Base-by-base conservation (phyloP, 2,329 filamentous ascomycete genomes). In the Ophiocordyceps robertsii region DNA sequence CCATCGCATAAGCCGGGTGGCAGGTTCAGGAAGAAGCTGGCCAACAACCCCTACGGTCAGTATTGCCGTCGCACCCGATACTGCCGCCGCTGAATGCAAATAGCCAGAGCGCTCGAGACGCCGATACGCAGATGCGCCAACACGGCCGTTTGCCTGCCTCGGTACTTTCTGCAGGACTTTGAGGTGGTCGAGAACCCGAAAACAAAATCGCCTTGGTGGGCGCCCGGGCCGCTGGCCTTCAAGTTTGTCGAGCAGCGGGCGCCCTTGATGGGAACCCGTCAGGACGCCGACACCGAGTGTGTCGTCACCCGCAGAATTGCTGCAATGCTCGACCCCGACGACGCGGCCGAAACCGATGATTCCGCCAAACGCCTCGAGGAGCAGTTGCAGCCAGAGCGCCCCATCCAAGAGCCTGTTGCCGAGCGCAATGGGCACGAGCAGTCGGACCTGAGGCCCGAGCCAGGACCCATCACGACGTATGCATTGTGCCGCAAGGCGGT, bases 31-130 rank as follows among this genome's bases (percentile, higher is more conserved):
- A 67, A 65, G 44, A 70, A 74, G 45, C 61, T 87, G 2, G 64
- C 63, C 29, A 67, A 67, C 32, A 88, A 84, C 49, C 67, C 79
- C 3, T 86, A 75, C 50, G 82, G 80, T 82, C 63, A 29, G 63
- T 27, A 12, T 8, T 13, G 12, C n/a, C 6, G 8, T 30, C 12
- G 24, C 14, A 16, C 16, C 27, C 3, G 10, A 6, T 24, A 13
- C 16, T 29, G 19, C 17, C 19, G 32, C 9, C 12, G 39, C 49
- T 53, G 29, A 53, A 38, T 21, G n/a, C n/a, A 5, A 38, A 21
- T 43, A 83, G 81, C 82, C 3, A 69, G 69, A 37, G 73, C 77
- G 7, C 69, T 88, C 19, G 73, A 73, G 29, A 72, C 73, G 0
- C 75, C 77, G 0, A 44, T 80, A 19, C 76, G 83, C 42, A 51